A percentile compares a stretch with the other conserved stretches of the same genome.
phyloP scores from a whole-genome alignment of 139 green algal genomes.

The Desmodesmus armatus region DNA sequence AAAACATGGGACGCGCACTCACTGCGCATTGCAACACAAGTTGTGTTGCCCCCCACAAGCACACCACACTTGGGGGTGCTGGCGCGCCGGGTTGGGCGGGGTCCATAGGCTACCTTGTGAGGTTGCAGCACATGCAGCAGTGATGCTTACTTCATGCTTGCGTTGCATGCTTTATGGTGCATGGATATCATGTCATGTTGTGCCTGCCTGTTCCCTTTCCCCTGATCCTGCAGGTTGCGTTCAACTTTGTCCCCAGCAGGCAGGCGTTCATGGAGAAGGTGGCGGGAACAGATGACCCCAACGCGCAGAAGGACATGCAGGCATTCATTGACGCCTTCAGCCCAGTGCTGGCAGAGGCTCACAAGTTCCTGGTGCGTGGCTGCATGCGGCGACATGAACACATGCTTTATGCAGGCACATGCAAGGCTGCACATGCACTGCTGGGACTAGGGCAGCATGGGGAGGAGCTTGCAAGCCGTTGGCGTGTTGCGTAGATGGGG shows the following conservation, averaged over 20 bases:
- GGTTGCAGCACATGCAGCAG: not conserved
- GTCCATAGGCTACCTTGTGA: too few relatives aligned
- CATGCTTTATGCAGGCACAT: not conserved
- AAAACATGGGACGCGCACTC: too few relatives aligned
- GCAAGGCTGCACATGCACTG: not conserved
- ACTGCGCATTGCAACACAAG: too few relatives aligned
- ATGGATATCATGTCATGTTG: not conserved
- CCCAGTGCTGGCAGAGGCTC: constrained; percentile 67
- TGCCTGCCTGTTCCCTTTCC: not conserved
- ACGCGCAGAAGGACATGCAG: constrained; percentile 55
- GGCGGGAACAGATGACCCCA: constrained; percentile 29
- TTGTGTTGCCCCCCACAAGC: too few relatives aligned
- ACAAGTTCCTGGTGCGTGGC: constrained; percentile 75
- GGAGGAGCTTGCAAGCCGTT: not conserved
- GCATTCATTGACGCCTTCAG: constrained; percentile 66
- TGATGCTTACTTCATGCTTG: not conserved
- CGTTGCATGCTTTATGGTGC: not conserved
- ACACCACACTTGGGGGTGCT: too few relatives aligned
- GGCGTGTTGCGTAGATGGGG: not conserved
- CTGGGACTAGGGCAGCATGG: too few relatives aligned
- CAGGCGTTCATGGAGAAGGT: constrained; percentile 62
- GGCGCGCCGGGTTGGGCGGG: too few relatives aligned
- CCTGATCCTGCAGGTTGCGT: constrained; percentile 52
- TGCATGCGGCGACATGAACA: not conserved
- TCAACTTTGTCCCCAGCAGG: constrained; percentile 65